phyloP scores from a whole-genome alignment of 139 green algal genomes.

The Zygnema cylindricum region DNA sequence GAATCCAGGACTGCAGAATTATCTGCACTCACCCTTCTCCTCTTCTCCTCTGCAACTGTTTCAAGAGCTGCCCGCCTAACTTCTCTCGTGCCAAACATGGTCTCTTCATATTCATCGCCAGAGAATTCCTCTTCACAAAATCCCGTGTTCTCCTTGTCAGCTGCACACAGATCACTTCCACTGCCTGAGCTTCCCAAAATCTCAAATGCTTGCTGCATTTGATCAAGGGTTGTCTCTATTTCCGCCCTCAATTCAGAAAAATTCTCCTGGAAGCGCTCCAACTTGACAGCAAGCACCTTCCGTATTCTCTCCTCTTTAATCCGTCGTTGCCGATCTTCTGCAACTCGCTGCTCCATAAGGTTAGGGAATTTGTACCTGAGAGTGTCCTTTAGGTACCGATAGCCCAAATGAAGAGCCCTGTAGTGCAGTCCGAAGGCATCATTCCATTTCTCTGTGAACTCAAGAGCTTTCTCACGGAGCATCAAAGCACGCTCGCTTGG shows the following conservation, averaged over 20 bases:
- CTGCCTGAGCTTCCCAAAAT: conserved; percentile 14
- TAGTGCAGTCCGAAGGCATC: conserved; percentile 45
- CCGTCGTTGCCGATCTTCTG: conserved; percentile 22
- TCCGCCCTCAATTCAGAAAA: conserved; percentile 11
- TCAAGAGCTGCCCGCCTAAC: not conserved
- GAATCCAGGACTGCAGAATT: conserved; percentile 28
- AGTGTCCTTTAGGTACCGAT: conserved; percentile 45
- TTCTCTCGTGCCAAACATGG: not conserved
- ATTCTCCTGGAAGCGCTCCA: conserved; percentile 22
- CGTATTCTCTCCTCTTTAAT: conserved; percentile 31
- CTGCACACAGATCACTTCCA: not conserved
- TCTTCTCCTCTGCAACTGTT: not conserved
- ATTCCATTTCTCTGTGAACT: conserved; percentile 48
- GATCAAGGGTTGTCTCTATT: conserved; percentile 11
- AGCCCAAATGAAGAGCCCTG: conserved; percentile 39
- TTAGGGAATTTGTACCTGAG: conserved; percentile 56
- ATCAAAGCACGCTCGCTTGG: not conserved
- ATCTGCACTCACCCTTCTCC: not conserved
- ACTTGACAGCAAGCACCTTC: conserved; percentile 7
- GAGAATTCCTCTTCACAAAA: not conserved
- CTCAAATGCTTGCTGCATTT: conserved; percentile 33
- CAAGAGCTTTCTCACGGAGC: conserved; percentile 34
- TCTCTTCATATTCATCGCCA: conserved; percentile 14
- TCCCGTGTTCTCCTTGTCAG: not conserved
- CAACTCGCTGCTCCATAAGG: conserved; percentile 9